phyloP scores from a whole-genome alignment of 1,284 basidiomycete genomes.

The Thecaphora thlaspeos region DNA sequence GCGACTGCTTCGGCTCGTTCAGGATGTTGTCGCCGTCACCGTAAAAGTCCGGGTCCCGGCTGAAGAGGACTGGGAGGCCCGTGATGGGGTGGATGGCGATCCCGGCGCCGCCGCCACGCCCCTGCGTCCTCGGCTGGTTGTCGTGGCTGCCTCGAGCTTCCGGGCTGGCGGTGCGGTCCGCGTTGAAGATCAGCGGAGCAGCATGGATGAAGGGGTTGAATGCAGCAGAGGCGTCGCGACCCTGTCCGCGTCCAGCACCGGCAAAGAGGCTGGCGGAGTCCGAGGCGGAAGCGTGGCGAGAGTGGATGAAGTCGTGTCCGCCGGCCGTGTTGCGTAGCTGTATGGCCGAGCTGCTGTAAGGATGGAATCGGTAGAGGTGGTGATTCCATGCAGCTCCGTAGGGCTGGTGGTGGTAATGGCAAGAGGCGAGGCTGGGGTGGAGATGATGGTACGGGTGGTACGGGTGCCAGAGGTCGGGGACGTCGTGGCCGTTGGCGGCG shows the following conservation, averaged over 20 bases:
- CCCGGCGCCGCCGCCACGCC: background rate
- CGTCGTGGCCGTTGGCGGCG: slow-evolving; percentile 27
- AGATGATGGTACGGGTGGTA: slow-evolving; percentile 8
- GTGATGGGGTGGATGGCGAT: slow-evolving; percentile 25
- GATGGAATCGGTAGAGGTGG: too few species aligned
- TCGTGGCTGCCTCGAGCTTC: background rate
- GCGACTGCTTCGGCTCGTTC: slow-evolving; percentile 7
- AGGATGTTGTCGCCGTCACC: background rate
- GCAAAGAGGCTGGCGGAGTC: too few species aligned
- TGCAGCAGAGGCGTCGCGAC: too few species aligned
- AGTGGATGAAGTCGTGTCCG: background rate
- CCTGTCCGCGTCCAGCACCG: too few species aligned
- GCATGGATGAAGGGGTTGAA: slow-evolving; percentile 15
- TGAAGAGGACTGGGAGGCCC: slow-evolving; percentile 16
- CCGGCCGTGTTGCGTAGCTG: background rate
- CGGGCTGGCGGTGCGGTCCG: slow-evolving; percentile 1
- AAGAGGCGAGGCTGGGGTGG: background rate
- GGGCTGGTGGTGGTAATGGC: background rate
- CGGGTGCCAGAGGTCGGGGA: slow-evolving; percentile 15
- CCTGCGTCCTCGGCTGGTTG: too few species aligned
- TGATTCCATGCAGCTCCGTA: too few species aligned
- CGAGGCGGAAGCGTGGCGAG: background rate
- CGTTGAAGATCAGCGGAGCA: slow-evolving; percentile 11
- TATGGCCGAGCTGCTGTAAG: too few species aligned
- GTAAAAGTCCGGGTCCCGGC: slow-evolving; percentile 1